Conservation (phyloP, 306 rosid genomes). For the Carpinus viminea region DNA sequence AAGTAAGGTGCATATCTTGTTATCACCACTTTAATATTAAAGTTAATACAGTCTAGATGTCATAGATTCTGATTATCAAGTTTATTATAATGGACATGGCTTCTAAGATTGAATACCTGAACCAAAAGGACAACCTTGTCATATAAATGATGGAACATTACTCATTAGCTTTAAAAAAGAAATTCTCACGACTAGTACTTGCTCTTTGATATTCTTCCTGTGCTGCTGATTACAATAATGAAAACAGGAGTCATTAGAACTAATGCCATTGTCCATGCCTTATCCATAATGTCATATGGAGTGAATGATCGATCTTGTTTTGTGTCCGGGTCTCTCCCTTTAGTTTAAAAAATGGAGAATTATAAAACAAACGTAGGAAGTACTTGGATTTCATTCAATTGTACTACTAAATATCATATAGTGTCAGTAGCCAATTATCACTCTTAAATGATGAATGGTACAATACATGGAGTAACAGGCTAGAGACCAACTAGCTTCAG, state of each 20-base stretch:
- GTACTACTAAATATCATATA: neutral
- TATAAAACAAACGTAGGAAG: too few species aligned
- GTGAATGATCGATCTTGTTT: neutral
- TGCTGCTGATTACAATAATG: neutral
- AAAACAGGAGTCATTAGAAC: neutral
- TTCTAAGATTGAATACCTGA: neutral
- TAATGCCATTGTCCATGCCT: neutral
- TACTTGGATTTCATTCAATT: neutral
- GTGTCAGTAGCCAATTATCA: neutral
- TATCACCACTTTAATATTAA: neutral
- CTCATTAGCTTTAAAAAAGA: neutral
- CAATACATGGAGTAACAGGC: neutral
- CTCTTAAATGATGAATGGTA: neutral
- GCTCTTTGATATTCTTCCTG: neutral
- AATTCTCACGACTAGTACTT: neutral
- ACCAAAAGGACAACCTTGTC: neutral
- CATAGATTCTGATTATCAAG: neutral
- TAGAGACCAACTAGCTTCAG: neutral
- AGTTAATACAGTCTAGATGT: neutral
- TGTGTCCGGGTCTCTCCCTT: neutral
- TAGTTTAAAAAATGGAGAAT: neutral
- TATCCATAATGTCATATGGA: neutral
- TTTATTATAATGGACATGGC: neutral
- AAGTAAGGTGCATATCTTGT: constrained; percentile 67
- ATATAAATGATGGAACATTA: neutral